Conservation (phyloP, 805 yeast species). For the Debaryomyces tyrocola region DNA sequence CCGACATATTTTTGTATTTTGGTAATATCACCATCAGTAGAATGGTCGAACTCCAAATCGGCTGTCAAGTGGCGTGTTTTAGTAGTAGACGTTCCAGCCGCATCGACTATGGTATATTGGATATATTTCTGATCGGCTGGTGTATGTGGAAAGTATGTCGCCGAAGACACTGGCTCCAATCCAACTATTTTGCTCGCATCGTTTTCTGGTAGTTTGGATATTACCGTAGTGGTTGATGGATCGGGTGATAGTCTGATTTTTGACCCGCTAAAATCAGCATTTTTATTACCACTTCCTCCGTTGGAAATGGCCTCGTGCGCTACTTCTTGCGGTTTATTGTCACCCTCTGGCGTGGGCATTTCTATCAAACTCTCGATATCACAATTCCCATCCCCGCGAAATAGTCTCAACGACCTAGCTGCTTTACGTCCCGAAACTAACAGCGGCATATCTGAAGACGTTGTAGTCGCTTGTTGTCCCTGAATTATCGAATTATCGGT, state of each 20-base stretch:
- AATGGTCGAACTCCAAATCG: conserved; percentile 48
- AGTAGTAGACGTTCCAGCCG: conserved; percentile 8
- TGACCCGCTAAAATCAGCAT: neutral
- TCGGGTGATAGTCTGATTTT: neutral
- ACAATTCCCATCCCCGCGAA: conserved; percentile 32
- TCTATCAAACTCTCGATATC: conserved; percentile 7
- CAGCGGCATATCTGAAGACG: neutral
- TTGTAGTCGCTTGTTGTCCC: neutral
- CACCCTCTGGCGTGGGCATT: neutral
- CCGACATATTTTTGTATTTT: conserved; percentile 12
- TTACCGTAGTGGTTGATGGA: neutral
- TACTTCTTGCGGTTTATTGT: neutral
- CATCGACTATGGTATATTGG: conserved; percentile 4
- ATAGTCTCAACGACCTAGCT: conserved; percentile 55
- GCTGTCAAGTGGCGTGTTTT: conserved; percentile 49
- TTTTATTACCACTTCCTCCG: neutral
- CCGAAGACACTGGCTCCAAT: conserved; percentile 65
- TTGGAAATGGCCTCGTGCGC: neutral
- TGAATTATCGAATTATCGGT: no score
- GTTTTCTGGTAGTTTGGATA: neutral
- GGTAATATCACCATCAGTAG: conserved; percentile 27
- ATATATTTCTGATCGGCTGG: conserved; percentile 23
- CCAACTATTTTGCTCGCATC: conserved; percentile 14
- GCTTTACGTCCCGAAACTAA: conserved; percentile 55
- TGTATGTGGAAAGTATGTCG: conserved; percentile 70